Evolutionary conservation across 352 stramenopile genomes (phyloP).

Genomic region (Phytophthora constricta): DNA sequence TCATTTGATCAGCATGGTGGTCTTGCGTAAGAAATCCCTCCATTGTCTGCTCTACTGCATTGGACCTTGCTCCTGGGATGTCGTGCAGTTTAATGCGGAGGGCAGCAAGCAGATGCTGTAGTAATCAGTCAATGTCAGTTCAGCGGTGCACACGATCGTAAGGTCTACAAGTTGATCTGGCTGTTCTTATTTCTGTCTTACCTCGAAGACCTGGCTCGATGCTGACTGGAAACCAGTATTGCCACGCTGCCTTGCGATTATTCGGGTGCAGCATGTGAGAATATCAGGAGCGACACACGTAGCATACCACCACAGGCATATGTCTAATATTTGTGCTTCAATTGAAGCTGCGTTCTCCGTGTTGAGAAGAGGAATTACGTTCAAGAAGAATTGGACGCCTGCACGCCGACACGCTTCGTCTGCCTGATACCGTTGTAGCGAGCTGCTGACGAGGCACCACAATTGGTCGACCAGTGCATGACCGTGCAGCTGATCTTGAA

Average conservation of each 20-base stretch:
- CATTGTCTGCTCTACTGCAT: conserved; percentile 35
- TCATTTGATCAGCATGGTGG: conserved; percentile 44
- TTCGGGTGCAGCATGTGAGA: conserved; percentile 47
- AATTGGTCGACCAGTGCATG: conserved; percentile 49
- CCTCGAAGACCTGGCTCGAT: conserved; percentile 39
- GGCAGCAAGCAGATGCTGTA: conserved; percentile 41
- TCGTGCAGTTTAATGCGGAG: conserved; percentile 60
- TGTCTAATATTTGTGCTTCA: conserved; percentile 50
- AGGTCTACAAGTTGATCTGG: no score
- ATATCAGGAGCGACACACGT: conserved; percentile 49
- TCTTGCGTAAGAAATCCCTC: conserved; percentile 43
- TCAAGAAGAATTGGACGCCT: conserved; percentile 62
- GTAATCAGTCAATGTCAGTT: no score
- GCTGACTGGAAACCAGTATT: conserved; percentile 34
- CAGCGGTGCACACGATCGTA: no score
- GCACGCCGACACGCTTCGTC: conserved; percentile 39
- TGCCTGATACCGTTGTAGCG: conserved; percentile 39
- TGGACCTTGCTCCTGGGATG: conserved; percentile 17
- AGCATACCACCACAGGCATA: conserved; percentile 52
- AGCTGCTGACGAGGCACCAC: conserved; percentile 51
- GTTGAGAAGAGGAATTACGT: conserved; percentile 37
- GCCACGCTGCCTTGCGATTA: conserved; percentile 46
- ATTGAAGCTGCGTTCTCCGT: conserved; percentile 26
- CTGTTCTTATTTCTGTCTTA: conserved; percentile 14
- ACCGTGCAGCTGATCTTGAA: conserved; percentile 42